phyloP scores from a whole-genome alignment of 371 early-diverging fungal genomes.

The Lichtheimia hyalospora region DNA sequence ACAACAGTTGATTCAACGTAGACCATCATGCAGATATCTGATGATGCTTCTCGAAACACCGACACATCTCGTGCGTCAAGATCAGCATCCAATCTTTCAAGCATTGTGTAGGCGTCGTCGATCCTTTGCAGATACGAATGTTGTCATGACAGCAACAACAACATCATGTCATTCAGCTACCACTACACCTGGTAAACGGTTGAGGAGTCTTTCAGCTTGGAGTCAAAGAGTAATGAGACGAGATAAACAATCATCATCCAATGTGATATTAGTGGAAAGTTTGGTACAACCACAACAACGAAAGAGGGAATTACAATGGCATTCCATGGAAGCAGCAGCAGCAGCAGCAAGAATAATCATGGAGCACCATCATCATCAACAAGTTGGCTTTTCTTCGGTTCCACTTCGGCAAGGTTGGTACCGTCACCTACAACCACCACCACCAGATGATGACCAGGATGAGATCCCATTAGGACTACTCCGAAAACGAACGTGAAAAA shows the following conservation, averaged over 20 bases:
- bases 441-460: slow-evolving; percentile 7
- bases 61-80: slow-evolving; percentile 10
- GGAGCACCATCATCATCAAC: background rate
- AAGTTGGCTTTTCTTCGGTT: background rate
- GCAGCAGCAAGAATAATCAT: background rate
- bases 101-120: slow-evolving; percentile 15
- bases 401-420: background rate
- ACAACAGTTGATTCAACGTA: background rate
- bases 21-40: slow-evolving; percentile 16
- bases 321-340: background rate
- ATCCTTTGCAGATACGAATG: slow-evolving; percentile 20
- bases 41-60: slow-evolving; percentile 29
- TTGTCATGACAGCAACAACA: slow-evolving; percentile 10
- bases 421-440: background rate
- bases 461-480: slow-evolving; percentile 7
- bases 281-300: background rate
- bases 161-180: background rate
- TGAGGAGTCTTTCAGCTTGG: background rate
- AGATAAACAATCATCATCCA: background rate
- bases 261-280: background rate
- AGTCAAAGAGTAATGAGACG: background rate
- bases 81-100: slow-evolving; percentile 22
- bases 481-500: background rate
- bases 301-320: background rate
- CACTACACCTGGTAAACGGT: background rate